Conservation (phyloP, 78 protist genomes). For the Tieghemostelium lacteum region DNA sequence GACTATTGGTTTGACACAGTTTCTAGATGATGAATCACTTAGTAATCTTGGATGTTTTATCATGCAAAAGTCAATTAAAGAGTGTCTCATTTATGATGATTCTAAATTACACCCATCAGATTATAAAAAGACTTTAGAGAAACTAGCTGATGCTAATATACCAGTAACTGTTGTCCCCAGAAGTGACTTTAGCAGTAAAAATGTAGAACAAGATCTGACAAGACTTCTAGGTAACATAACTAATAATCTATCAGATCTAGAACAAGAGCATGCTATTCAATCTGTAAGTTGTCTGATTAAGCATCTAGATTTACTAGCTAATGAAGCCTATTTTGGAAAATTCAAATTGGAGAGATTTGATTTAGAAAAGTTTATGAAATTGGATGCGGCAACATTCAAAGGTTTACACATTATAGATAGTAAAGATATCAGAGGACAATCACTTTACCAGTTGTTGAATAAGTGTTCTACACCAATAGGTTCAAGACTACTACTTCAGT, state of each 20-base stretch:
- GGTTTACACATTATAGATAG: constrained; percentile 84
- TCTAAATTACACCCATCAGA: constrained; percentile 5
- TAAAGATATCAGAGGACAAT: constrained; percentile 8
- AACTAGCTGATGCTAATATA: constrained; percentile 23
- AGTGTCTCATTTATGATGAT: constrained; percentile 34
- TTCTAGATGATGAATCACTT: constrained; percentile 37
- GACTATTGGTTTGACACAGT: constrained; percentile 37
- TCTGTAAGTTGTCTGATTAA: constrained; percentile 71
- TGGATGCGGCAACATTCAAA: constrained; percentile 91
- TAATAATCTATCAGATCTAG: constrained; percentile 35
- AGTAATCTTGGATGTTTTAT: constrained; percentile 41
- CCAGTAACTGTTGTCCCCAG: constrained; percentile 49
- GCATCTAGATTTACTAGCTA: constrained; percentile 77
- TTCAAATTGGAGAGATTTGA: constrained; percentile 62
- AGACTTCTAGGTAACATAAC: constrained; percentile 44
- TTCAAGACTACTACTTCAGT: constrained; percentile 86
- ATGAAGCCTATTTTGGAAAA: constrained; percentile 49
- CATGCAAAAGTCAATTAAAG: constrained; percentile 57
- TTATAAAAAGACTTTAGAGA: constrained; percentile 21
- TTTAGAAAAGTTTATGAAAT: constrained; percentile 83
- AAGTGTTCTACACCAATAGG: constrained; percentile 94
- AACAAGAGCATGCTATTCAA: constrained; percentile 50
- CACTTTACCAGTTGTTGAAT: constrained; percentile 86
- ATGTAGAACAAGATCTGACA: constrained; percentile 68
- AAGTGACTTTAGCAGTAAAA: constrained; percentile 37